A percentile compares a stretch with the other conserved stretches of the same genome.
Conservation (phyloP, 257 asterid species). For the Penstemon davidsonii region DNA sequence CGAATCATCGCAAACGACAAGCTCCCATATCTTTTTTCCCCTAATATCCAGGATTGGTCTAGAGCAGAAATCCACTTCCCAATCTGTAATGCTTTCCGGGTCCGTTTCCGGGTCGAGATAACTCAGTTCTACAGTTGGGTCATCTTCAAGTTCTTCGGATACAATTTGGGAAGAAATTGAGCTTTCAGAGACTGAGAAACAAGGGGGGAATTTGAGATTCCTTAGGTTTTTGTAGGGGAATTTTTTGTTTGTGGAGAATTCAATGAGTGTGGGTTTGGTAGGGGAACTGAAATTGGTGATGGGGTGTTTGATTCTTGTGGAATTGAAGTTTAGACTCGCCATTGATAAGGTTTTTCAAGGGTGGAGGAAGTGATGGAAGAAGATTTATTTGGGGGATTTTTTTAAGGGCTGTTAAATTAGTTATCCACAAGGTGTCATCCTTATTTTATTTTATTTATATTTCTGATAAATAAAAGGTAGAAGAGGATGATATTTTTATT, state of each 20-base stretch:
- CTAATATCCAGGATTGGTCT: slow-evolving; percentile 95
- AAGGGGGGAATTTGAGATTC: slow-evolving; percentile 36
- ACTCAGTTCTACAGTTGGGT: slow-evolving; percentile 77
- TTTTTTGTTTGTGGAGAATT: slow-evolving; percentile 22
- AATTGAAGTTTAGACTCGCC: slow-evolving; percentile 65
- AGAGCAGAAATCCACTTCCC: slow-evolving; percentile 97
- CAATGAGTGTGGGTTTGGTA: slow-evolving; percentile 36
- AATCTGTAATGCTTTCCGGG: slow-evolving; percentile 69
- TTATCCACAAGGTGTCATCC: slow-evolving; percentile 35
- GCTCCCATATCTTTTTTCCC: slow-evolving; percentile 97
- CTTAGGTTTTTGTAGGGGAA: slow-evolving; percentile 26
- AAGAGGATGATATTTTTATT: too few species aligned
- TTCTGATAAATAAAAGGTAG: too few species aligned
- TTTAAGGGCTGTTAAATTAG: slow-evolving; percentile 41
- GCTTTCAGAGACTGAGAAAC: slow-evolving; percentile 62
- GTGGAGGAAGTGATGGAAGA: slow-evolving; percentile 24
- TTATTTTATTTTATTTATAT: too few species aligned
- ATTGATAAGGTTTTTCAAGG: slow-evolving; percentile 34
- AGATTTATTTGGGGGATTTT: slow-evolving; percentile 6
- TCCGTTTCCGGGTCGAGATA: slow-evolving; percentile 85
- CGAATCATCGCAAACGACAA: slow-evolving; percentile 79
- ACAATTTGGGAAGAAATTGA: slow-evolving; percentile 53
- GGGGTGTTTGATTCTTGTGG: slow-evolving; percentile 50
- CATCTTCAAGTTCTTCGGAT: slow-evolving; percentile 39
- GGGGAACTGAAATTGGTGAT: slow-evolving; percentile 39